These are phyloP conservation scores for Yamagishiella unicocca DNA, from an alignment of 139 green algal species.

Conservation along the genomic window DNA sequence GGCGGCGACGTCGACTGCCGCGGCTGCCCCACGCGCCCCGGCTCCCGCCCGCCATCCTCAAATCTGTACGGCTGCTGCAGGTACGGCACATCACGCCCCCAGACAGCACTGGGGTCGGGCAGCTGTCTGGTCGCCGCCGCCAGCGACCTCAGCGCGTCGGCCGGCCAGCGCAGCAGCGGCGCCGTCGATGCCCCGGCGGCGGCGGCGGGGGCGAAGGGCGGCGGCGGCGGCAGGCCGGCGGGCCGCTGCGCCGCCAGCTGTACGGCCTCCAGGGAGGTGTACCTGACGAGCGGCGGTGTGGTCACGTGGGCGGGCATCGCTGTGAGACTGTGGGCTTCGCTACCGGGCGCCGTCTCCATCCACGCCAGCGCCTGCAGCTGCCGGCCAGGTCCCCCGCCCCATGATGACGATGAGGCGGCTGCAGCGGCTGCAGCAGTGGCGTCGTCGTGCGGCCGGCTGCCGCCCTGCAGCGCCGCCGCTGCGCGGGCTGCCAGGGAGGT, in stretches of 20 bases:
- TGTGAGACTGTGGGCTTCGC: conserved; percentile 5
- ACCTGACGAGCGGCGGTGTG: conserved; percentile 3
- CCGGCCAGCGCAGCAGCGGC: background rate
- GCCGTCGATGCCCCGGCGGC: no score
- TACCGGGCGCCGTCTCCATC: background rate
- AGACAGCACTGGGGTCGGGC: background rate
- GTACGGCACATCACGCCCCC: conserved; percentile 14
- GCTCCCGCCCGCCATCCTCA: background rate
- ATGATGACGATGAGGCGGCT: background rate
- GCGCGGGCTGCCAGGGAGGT: background rate
- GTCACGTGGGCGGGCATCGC: conserved; percentile 19
- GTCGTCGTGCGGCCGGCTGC: background rate
- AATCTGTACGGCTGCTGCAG: background rate
- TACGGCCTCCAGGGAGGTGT: conserved; percentile 10
- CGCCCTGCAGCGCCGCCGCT: background rate
- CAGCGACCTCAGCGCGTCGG: background rate
- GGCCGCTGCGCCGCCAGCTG: background rate
- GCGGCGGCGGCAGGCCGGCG: no score
- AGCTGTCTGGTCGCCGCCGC: background rate
- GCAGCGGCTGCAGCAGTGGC: background rate
- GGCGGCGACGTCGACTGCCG: no score
- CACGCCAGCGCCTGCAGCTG: background rate
- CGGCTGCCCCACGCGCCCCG: no score
- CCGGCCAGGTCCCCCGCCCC: no score
- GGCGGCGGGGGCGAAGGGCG: no score